Evolutionary conservation across 73 alveolate genomes (phyloP).

Genomic region (Breviolum minutum): DNA sequence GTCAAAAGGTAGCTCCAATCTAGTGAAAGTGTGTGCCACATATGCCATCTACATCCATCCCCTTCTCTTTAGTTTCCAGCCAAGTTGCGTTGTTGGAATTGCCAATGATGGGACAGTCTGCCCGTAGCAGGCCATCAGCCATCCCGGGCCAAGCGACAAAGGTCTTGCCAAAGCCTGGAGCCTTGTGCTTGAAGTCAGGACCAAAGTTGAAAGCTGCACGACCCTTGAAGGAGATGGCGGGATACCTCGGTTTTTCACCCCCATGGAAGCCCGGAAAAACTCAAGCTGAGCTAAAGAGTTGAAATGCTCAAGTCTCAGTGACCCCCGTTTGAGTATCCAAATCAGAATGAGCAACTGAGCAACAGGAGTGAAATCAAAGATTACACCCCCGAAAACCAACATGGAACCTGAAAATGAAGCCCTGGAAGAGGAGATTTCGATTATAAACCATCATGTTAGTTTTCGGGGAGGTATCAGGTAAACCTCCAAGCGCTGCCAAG

Average conservation of each 20-base stretch:
- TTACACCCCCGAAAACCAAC: too few species aligned
- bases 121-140: constrained; percentile 50
- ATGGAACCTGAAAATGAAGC: too few species aligned
- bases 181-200: constrained; percentile 65
- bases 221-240: constrained; percentile 91
- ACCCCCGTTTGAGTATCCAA: too few species aligned
- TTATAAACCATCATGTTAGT: background rate
- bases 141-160: constrained; percentile 87
- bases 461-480: too few species aligned
- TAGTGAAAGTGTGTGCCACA: background rate
- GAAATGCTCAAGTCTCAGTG: too few species aligned
- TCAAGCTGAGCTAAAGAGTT: too few species aligned
- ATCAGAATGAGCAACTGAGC: too few species aligned
- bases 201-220: constrained; percentile 90
- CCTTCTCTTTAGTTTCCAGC: background rate
- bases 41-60: background rate
- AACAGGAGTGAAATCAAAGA: too few species aligned
- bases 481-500: too few species aligned
- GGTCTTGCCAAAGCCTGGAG: constrained; percentile 30
- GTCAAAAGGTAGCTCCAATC: too few species aligned
- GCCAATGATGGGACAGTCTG: constrained; percentile 94
- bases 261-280: too few species aligned
- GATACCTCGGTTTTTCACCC: constrained; percentile 5
- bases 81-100: constrained; percentile 55
- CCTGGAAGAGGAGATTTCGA: background rate